These are phyloP conservation scores for Platanthera guangdongensis DNA, from an alignment of 106 monocot genomes.

Conservation along the genomic window DNA sequence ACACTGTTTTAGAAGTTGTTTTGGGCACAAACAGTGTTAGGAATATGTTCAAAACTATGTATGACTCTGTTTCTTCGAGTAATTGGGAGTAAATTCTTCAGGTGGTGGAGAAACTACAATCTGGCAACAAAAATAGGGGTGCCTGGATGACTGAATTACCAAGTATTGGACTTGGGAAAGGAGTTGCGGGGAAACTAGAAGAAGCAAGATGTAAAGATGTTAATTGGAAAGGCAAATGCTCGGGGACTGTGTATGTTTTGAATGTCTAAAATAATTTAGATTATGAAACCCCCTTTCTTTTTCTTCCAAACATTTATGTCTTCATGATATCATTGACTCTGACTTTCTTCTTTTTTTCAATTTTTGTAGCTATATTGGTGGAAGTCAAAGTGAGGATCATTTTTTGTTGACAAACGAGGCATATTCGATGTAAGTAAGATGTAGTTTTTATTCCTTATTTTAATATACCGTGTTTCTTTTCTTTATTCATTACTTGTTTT, in stretches of 20 bases:
- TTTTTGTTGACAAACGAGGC: conserved; percentile 83
- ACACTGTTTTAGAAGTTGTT: not conserved
- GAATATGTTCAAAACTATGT: not conserved
- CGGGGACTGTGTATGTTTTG: conserved; percentile 89
- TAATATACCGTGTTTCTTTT: not conserved
- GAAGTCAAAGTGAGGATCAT: conserved; percentile 76
- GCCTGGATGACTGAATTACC: conserved; percentile 68
- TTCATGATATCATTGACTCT: not conserved
- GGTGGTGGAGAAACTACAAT: conserved; percentile 74
- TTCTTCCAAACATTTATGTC: not conserved
- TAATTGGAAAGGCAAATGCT: conserved; percentile 87
- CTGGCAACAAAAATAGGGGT: conserved; percentile 47
- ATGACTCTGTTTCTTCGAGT: not conserved
- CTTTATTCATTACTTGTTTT: not conserved
- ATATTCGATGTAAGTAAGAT: conserved; percentile 75
- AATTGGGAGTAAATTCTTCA: conserved; percentile 13
- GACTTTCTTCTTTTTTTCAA: not conserved
- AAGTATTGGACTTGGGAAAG: conserved; percentile 56
- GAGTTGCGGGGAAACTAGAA: conserved; percentile 49
- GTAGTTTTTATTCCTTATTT: not conserved
- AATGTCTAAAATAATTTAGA: not conserved
- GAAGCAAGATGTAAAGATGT: conserved; percentile 65
- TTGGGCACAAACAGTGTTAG: not conserved
- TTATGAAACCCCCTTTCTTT: not conserved
- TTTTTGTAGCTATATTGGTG: conserved; percentile 80